These are phyloP conservation scores for Penicillium polonicum DNA, from an alignment of 2,329 filamentous ascomycete genomes.

Conservation along the genomic window DNA sequence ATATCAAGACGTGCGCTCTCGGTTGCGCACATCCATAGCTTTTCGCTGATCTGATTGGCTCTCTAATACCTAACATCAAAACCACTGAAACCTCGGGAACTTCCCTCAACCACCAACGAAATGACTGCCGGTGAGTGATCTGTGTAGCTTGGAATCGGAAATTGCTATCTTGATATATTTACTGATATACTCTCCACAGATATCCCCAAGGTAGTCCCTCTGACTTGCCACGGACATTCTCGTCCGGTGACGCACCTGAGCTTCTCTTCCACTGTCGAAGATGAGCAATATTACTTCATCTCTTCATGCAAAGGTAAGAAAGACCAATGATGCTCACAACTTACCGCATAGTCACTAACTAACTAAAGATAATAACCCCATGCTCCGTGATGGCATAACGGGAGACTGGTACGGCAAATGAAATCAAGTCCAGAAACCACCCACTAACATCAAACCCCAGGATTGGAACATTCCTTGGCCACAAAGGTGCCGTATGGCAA, in stretches of 20 bases:
- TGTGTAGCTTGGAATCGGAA: neutral
- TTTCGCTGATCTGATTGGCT: conserved; percentile 5
- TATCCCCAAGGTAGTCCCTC: conserved; percentile 67
- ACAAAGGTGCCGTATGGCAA: conserved; percentile 98
- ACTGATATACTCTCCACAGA: conserved; percentile 27
- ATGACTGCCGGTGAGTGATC: conserved; percentile 21
- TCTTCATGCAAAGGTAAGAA: conserved; percentile 83
- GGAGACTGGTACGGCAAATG: conserved; percentile 71
- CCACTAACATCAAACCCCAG: conserved; percentile 36
- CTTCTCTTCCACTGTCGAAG: conserved; percentile 80
- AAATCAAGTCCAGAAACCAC: neutral
- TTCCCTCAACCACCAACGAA: conserved; percentile 4
- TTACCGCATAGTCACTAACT: neutral
- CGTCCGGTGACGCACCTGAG: conserved; percentile 86
- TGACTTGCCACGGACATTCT: conserved; percentile 94
- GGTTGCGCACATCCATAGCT: neutral
- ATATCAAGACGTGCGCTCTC: neutral
- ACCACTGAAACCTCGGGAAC: conserved; percentile 2
- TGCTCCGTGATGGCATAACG: conserved; percentile 93
- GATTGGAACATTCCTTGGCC: conserved; percentile 97
- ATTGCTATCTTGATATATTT: neutral
- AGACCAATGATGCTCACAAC: neutral
- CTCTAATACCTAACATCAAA: conserved; percentile 10
- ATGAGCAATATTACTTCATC: conserved; percentile 85
- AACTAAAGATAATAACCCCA: conserved; percentile 83